Evolutionary conservation across 148 eudicot genomes (phyloP), one percentile per base, ranked within the genome.

Genomic region (Polygonum aviculare): DNA sequence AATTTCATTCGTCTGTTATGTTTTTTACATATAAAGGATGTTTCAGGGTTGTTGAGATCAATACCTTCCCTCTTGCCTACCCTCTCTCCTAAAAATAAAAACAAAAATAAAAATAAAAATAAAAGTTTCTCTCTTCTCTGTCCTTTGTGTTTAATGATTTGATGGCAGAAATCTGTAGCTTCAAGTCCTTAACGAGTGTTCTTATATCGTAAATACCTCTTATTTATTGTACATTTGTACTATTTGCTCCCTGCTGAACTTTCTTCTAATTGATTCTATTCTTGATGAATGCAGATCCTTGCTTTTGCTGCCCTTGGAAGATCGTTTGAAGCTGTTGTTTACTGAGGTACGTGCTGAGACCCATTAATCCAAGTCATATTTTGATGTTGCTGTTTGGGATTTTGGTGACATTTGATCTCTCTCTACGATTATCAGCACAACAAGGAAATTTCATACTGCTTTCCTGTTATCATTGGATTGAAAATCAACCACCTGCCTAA

Each of bases 261-360:
- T 48, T n/a, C 7, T 45, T 19, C 11, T 44, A 72, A 48, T 21
- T 45, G 14, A 19, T 45, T 19, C 38, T 50, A 40, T 38, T 77
- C 11, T n/a, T 77, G 62, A 48, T 67, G 62, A 48, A 33, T 85
- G 83, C 87, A 95, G 98, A 83, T 62, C 21, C 77, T 81, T 91
- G 84, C 85, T 80, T 77, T 74, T 82, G 75, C 59, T 88, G 77
- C 90, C 97, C 26, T 80, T 95, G 78, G 91, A 88, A 74, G 91
- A 90, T 57, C 90, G 97, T 59, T 77, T 81, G 16, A 90, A 80
- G 85, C 83, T 33, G 49, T 86, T 75, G 88, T 79, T 95, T 76
- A 77, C 77, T 75, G 88, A 95, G 98, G 97, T 95, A 75, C 78
- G 94, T 82, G 16, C 15, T 55, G 47, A 67, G 21, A 38, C 44